Percentiles rank a stretch among this genome's conserved stretches.
phyloP scores from a whole-genome alignment of 2,329 filamentous ascomycete species.

The Xylariaceae sp. region DNA sequence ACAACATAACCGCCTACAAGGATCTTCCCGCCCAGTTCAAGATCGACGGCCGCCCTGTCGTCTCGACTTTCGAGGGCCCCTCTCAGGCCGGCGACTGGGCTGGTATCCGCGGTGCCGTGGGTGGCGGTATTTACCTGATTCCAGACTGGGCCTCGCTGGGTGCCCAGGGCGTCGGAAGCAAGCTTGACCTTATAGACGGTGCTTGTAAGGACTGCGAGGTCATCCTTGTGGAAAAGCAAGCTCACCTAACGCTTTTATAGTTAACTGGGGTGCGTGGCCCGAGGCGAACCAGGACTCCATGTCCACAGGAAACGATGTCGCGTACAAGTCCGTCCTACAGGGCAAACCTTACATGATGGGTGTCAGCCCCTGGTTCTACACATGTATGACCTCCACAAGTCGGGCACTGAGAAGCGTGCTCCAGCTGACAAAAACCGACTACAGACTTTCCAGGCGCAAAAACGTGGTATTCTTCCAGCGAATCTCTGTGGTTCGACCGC shows the following conservation, averaged over 20 bases:
- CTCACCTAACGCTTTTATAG: constrained; percentile 25
- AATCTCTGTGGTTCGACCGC: constrained; percentile 49
- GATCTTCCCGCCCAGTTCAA: constrained; percentile 35
- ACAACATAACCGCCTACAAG: constrained; percentile 35
- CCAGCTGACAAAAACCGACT: constrained; percentile 2
- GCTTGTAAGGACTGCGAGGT: constrained; percentile 20
- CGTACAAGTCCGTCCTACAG: constrained; percentile 34
- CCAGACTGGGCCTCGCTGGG: constrained; percentile 44
- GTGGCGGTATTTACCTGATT: constrained; percentile 37
- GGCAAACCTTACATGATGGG: constrained; percentile 47
- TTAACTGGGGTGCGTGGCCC: constrained; percentile 48
- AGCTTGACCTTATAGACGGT: constrained; percentile 26
- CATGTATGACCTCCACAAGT: constrained; percentile 21
- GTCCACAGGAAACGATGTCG: constrained; percentile 34
- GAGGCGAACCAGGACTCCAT: constrained; percentile 34
- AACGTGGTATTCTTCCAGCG: constrained; percentile 50
- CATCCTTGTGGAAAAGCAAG: not conserved
- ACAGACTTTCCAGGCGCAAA: constrained; percentile 43
- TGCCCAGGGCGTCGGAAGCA: constrained; percentile 26
- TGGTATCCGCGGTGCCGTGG: constrained; percentile 33
- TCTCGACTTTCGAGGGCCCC: constrained; percentile 49
- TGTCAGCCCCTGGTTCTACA: constrained; percentile 37
- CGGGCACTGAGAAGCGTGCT: not conserved
- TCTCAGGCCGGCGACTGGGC: constrained; percentile 38
- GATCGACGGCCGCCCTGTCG: constrained; percentile 38